Base-by-base conservation (phyloP, 2,329 filamentous ascomycete genomes). In the Colletotrichum limetticola region DNA sequence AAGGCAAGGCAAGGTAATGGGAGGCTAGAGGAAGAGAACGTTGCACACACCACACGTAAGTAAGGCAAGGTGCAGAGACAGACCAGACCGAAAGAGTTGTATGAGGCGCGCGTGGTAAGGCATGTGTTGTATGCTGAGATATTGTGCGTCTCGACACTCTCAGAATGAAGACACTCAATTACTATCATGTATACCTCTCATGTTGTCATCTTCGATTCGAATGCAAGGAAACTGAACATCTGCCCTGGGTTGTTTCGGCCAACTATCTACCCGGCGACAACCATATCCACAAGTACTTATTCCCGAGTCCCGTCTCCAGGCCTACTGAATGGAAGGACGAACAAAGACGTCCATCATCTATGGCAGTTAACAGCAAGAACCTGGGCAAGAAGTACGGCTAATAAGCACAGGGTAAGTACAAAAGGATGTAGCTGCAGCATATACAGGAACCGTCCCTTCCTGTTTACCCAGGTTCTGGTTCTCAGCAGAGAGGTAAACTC, bases 1-100 rank as follows among this genome's bases (percentile, higher is more conserved):
- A 53, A 35, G 9, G 7, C 19, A 24, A 28, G n/a, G 46, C 19
- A 35, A 28, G n/a, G 46, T 28, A 46, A 65, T 72, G 59, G 66
- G 53, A 59, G 42, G 53, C 53, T 72, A 30, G 46, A 64, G 65
- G 52, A 63, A 52, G 42, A 72, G 52, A 60, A 32, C 55, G 55
- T 63, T 58, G 66, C 66, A 52, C 42, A 22, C 42, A 24, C n/a
- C 26, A 65, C n/a, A 22, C 19, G 30, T 46, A 22, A 35, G 11
- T 35, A 28, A 61, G 32, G 53, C 55, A 42, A 19, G 42, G 19
- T 49, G 19, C 42, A 49, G 16, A 49, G 42, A n/a, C 16, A n/a
- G 42, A 49, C 42, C 8, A 19, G 42, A 49, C 42, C 19, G 42
- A 49, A 8, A 49, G 19, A 49, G 42, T 4, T 49, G 42, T n/a